These are phyloP conservation scores for Lolium rigidum DNA, from an alignment of 176 grass and related monocot species.

Conservation along the genomic window DNA sequence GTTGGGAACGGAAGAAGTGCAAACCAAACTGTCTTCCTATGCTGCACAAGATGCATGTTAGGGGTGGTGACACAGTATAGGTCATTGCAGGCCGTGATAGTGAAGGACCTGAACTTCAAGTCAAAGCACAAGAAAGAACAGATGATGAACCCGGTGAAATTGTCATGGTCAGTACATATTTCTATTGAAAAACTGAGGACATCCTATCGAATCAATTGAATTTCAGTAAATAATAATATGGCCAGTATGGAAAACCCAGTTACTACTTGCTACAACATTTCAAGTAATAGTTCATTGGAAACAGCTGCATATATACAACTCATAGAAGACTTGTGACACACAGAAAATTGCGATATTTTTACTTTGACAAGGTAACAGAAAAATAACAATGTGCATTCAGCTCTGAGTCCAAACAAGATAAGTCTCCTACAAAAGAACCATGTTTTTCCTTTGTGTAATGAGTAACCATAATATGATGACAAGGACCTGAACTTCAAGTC, in stretches of 20 bases:
- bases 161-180: conserved; percentile 61
- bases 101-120: conserved; percentile 94
- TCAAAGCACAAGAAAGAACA: conserved; percentile 94
- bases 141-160: conserved; percentile 89
- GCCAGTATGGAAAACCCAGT: not conserved
- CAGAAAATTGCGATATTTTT: not conserved
- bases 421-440: conserved; percentile 1
- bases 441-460: conserved; percentile 13
- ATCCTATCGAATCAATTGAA: not conserved
- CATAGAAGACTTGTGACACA: not conserved
- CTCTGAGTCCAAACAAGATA: not conserved
- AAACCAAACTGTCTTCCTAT: conserved; percentile 92
- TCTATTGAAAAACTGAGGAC: not conserved
- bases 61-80: conserved; percentile 82
- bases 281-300: conserved; percentile 14
- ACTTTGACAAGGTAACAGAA: not conserved
- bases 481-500: conserved; percentile 96
- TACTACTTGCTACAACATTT: not conserved
- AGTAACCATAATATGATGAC: not conserved
- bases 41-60: conserved; percentile 96
- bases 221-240: conserved; percentile 8
- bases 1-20: conserved; percentile 92
- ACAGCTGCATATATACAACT: not conserved
- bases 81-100: conserved; percentile 77
- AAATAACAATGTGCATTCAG: not conserved